These are phyloP conservation scores for Pyricularia grisea DNA, from an alignment of 2,329 filamentous ascomycete genomes.

Conservation along the genomic window DNA sequence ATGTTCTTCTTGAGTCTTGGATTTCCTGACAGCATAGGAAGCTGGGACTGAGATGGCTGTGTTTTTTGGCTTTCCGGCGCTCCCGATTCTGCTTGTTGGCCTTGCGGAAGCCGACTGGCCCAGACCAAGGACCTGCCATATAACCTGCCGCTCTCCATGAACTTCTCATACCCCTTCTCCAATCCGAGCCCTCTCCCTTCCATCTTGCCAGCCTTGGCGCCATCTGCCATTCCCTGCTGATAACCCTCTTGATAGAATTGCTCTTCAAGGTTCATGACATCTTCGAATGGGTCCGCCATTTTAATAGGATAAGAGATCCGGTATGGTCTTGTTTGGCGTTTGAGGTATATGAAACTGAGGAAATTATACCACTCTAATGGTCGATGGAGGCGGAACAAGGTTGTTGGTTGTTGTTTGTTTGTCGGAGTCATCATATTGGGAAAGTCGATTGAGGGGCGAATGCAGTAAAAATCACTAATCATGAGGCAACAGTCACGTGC, in stretches of 20 bases:
- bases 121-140: constrained; percentile 77
- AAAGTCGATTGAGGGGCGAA: neutral
- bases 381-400: too few relatives aligned
- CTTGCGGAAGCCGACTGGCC: constrained; percentile 55
- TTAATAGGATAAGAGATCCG: neutral
- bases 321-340: neutral
- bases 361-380: neutral
- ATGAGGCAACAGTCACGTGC: neutral
- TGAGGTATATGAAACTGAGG: neutral
- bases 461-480: neutral
- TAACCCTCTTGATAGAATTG: constrained; percentile 79
- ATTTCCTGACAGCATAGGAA: constrained; percentile 42
- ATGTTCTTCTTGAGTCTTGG: constrained; percentile 69
- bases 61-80: constrained; percentile 3
- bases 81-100: constrained; percentile 4
- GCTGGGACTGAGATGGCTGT: constrained; percentile 6
- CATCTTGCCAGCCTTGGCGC: constrained; percentile 65
- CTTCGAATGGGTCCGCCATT: constrained; percentile 41
- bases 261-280: constrained; percentile 51
- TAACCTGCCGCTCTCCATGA: constrained; percentile 67
- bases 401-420: neutral
- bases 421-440: neutral
- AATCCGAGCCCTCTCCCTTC: constrained; percentile 89
- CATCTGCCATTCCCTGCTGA: constrained; percentile 64
- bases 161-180: constrained; percentile 91